phyloP scores from a whole-genome alignment of 1,284 basidiomycete species.

The Amylostereum areolatum region DNA sequence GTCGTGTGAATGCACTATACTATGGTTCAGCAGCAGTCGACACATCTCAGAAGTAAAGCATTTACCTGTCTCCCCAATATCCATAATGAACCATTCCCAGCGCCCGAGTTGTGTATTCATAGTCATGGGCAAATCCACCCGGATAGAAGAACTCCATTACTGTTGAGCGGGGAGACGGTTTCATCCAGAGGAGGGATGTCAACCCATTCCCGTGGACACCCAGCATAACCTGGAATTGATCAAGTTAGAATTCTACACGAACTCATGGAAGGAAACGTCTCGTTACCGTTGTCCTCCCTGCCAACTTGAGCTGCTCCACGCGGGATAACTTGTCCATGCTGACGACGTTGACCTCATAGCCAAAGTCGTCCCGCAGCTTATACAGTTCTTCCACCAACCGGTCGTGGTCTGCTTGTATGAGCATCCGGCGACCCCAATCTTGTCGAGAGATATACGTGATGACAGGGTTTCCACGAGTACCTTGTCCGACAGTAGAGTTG shows the following conservation, averaged over 20 bases:
- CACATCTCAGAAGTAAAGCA: conserved; percentile 2
- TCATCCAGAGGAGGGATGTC: conserved; percentile 83
- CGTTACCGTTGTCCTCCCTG: conserved; percentile 72
- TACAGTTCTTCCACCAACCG: conserved; percentile 56
- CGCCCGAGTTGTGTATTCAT: conserved; percentile 75
- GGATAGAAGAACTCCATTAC: conserved; percentile 90
- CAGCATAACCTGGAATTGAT: conserved; percentile 68
- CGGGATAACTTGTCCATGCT: conserved; percentile 76
- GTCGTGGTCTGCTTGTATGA: conserved; percentile 62
- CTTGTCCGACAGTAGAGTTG: conserved; percentile 25
- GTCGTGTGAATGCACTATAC: conserved; percentile 38
- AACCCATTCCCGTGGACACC: conserved; percentile 86
- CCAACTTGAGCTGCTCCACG: conserved; percentile 71
- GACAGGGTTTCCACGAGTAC: conserved; percentile 46
- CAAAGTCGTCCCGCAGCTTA: conserved; percentile 61
- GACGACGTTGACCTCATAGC: conserved; percentile 82
- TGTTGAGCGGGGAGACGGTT: conserved; percentile 63
- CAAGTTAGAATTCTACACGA: neutral
- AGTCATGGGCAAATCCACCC: conserved; percentile 80
- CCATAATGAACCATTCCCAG: conserved; percentile 83
- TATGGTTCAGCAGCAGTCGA: neutral
- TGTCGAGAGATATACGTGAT: conserved; percentile 88
- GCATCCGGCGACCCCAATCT: conserved; percentile 76
- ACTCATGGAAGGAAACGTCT: neutral
- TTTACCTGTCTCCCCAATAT: conserved; percentile 64